Evolutionary conservation across 1,284 basidiomycete genomes (phyloP).

Genomic region (Pterula multifida): DNA sequence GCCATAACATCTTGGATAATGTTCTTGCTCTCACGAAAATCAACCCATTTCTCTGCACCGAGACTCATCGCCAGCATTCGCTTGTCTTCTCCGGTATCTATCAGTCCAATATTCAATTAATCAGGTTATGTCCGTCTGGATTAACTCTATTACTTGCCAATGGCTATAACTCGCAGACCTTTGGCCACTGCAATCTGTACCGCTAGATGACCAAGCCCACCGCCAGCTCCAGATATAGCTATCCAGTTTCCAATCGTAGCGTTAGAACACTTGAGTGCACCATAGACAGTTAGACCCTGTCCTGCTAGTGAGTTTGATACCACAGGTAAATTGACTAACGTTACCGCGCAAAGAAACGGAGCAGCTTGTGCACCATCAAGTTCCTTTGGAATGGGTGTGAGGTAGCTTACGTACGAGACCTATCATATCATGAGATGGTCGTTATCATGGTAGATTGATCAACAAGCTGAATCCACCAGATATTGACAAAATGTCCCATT

Average conservation of each 20-base stretch:
- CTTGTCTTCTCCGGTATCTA: slow-evolving; percentile 58
- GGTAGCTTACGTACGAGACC: slow-evolving; percentile 54
- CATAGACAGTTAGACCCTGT: slow-evolving; percentile 58
- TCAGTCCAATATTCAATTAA: neutral
- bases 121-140: too few relatives aligned
- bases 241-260: slow-evolving; percentile 52
- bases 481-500: slow-evolving; percentile 77
- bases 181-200: slow-evolving; percentile 56
- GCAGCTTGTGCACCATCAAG: slow-evolving; percentile 63
- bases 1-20: slow-evolving; percentile 39
- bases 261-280: slow-evolving; percentile 48
- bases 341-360: slow-evolving; percentile 72
- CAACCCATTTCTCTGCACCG: slow-evolving; percentile 61
- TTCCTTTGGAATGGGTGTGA: slow-evolving; percentile 66
- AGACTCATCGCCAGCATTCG: slow-evolving; percentile 41
- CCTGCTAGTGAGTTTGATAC: slow-evolving; percentile 16
- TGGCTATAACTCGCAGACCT: slow-evolving; percentile 58
- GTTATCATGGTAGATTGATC: neutral
- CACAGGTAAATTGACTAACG: slow-evolving; percentile 53
- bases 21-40: slow-evolving; percentile 47
- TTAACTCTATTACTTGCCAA: slow-evolving; percentile 36
- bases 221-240: slow-evolving; percentile 58
- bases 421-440: slow-evolving; percentile 15
- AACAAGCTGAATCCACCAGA: slow-evolving; percentile 28
- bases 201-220: slow-evolving; percentile 47